Percentiles rank a stretch among this genome's conserved stretches.
Conservation (phyloP, 2,329 filamentous ascomycete genomes). For the Cladosporium sp. region DNA sequence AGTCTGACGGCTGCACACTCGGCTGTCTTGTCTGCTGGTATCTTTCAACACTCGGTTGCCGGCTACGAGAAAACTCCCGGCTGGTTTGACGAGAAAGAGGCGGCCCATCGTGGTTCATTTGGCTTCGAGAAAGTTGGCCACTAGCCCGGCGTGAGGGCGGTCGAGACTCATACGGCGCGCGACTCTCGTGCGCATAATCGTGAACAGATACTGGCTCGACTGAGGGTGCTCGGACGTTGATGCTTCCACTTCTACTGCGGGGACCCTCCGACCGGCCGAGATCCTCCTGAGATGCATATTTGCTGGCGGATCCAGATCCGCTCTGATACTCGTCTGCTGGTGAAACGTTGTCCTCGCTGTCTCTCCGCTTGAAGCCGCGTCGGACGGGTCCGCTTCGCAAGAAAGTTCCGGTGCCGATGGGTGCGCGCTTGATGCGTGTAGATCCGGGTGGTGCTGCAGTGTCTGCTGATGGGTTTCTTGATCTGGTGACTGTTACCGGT, state of each 20-base stretch:
- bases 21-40: slow-evolving; percentile 21
- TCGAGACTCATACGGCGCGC: slow-evolving; percentile 22
- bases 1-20: slow-evolving; percentile 22
- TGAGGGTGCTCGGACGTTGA: slow-evolving; percentile 28
- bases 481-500: slow-evolving; percentile 45
- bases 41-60: slow-evolving; percentile 30
- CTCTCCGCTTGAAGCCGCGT: slow-evolving; percentile 61
- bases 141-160: slow-evolving; percentile 25
- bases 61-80: slow-evolving; percentile 23
- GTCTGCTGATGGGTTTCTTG: slow-evolving; percentile 52
- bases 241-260: slow-evolving; percentile 28
- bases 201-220: slow-evolving; percentile 33
- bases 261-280: slow-evolving; percentile 15
- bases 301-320: slow-evolving; percentile 26
- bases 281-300: slow-evolving; percentile 14
- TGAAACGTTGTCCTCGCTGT: slow-evolving; percentile 45
- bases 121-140: slow-evolving; percentile 23
- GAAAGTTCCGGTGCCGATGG: slow-evolving; percentile 71
- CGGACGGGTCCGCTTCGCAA: slow-evolving; percentile 71
- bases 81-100: slow-evolving; percentile 28
- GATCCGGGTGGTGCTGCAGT: slow-evolving; percentile 66
- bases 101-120: slow-evolving; percentile 24
- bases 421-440: slow-evolving; percentile 71
- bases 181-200: slow-evolving; percentile 29
- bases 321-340: slow-evolving; percentile 31